Conservation (phyloP, 805 yeast genomes). For the Kuraishia ogatae region DNA sequence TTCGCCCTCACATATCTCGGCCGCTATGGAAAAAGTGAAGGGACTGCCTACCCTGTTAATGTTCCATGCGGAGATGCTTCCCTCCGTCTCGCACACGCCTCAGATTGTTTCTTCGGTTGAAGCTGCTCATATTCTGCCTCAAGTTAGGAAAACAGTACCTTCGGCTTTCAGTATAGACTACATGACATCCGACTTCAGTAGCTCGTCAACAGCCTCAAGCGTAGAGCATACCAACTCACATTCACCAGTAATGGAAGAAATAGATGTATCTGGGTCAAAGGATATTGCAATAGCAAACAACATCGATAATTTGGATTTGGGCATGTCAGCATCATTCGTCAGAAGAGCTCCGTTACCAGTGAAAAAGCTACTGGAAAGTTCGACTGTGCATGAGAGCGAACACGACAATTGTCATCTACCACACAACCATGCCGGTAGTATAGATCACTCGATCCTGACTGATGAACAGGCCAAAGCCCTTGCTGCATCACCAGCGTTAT, state of each 20-base stretch:
- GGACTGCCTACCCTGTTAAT: slow-evolving; percentile 63
- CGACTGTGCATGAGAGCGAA: slow-evolving; percentile 13
- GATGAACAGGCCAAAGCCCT: slow-evolving; percentile 44
- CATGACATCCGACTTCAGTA: neutral
- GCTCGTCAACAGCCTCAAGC: neutral
- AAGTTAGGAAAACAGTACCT: slow-evolving; percentile 1
- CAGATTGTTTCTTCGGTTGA: slow-evolving; percentile 6
- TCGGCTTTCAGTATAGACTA: neutral
- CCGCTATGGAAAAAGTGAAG: slow-evolving; percentile 57
- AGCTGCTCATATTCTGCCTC: neutral
- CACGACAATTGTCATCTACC: slow-evolving; percentile 25
- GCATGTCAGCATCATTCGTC: slow-evolving; percentile 31
- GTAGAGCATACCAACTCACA: neutral
- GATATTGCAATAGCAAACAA: slow-evolving; percentile 8
- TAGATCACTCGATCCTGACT: slow-evolving; percentile 27
- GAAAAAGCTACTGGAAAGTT: slow-evolving; percentile 19
- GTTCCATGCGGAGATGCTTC: slow-evolving; percentile 93
- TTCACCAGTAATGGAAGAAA: neutral
- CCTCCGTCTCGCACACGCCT: slow-evolving; percentile 16
- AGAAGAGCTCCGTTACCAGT: slow-evolving; percentile 30
- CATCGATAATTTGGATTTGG: slow-evolving; percentile 25
- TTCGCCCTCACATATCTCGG: slow-evolving; percentile 48
- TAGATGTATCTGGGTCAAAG: neutral
- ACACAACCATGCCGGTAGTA: slow-evolving; percentile 18
- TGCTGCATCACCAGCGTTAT: slow-evolving; percentile 45